Conservation (phyloP, 176 grass and related monocot genomes). For the Carex scoparia region DNA sequence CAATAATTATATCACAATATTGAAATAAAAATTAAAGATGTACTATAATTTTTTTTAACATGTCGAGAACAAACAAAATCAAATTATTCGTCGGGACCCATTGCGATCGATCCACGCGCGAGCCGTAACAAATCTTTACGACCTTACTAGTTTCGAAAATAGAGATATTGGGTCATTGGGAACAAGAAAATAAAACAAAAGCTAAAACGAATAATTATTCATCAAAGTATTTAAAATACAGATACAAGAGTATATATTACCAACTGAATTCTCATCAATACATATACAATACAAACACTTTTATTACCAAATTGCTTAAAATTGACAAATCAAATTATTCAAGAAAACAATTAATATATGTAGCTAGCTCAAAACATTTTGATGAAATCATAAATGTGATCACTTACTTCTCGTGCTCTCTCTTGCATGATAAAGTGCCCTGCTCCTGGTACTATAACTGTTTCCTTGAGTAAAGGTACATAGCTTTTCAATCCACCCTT, state of each 20-base stretch:
- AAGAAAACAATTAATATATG: background rate
- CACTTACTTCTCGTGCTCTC: constrained; percentile 30
- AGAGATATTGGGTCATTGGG: no score
- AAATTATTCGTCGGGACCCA: no score
- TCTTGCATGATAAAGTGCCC: constrained; percentile 36
- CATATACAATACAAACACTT: background rate
- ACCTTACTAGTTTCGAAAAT: no score
- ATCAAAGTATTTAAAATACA: no score
- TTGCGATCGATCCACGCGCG: no score
- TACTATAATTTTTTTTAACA: no score
- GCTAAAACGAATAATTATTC: no score
- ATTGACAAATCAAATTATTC: background rate
- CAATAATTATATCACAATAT: no score
- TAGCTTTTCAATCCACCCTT: constrained; percentile 40
- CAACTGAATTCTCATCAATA: background rate
- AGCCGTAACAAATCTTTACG: no score
- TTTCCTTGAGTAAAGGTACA: constrained; percentile 39
- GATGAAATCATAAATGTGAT: constrained; percentile 38
- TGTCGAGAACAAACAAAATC: no score
- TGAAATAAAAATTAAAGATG: no score
- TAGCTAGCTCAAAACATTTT: background rate
- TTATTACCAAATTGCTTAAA: background rate
- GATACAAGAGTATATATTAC: background rate
- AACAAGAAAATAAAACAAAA: no score
- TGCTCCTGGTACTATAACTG: constrained; percentile 28